A percentile compares a stretch with the other conserved stretches of the same genome.
These are phyloP conservation scores for Urtica urens DNA, from an alignment of 306 rosid genomes.

Conservation along the genomic window DNA sequence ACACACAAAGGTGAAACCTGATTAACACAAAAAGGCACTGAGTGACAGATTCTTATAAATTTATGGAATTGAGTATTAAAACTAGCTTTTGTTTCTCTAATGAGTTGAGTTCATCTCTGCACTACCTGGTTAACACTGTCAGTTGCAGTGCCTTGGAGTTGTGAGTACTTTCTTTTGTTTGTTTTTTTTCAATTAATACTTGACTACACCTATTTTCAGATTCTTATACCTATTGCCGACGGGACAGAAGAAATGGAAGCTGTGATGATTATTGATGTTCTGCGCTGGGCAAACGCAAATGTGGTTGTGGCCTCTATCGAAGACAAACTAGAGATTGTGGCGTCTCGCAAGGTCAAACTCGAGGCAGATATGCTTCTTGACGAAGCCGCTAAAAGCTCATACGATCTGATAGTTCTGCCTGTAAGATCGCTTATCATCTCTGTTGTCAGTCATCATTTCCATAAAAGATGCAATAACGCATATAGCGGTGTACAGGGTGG, in stretches of 20 bases:
- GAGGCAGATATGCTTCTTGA: slow-evolving; percentile 76
- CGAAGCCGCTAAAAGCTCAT: slow-evolving; percentile 58
- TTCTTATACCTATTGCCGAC: slow-evolving; percentile 83
- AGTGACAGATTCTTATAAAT: too few relatives aligned
- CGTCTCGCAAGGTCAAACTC: slow-evolving; percentile 70
- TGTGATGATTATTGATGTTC: slow-evolving; percentile 56
- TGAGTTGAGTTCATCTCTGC: too few relatives aligned
- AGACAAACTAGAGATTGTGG: slow-evolving; percentile 50
- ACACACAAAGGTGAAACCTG: too few relatives aligned
- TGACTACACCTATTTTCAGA: slow-evolving; percentile 29
- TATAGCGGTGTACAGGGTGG: slow-evolving; percentile 99
- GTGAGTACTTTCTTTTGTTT: too few relatives aligned
- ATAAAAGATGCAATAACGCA: slow-evolving; percentile 9
- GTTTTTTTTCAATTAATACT: not conserved
- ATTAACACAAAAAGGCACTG: too few relatives aligned
- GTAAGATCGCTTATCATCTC: slow-evolving; percentile 30
- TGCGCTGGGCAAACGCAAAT: slow-evolving; percentile 70
- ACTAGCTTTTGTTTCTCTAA: too few relatives aligned
- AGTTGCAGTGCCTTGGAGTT: too few relatives aligned
- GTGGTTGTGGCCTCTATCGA: slow-evolving; percentile 85
- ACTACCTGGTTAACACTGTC: too few relatives aligned
- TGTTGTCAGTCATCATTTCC: not conserved
- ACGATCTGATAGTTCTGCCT: slow-evolving; percentile 75
- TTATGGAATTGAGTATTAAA: too few relatives aligned
- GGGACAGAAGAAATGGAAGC: slow-evolving; percentile 99